Evolutionary conservation across 306 rosid genomes (phyloP).

Genomic region (Sindora glabra): DNA sequence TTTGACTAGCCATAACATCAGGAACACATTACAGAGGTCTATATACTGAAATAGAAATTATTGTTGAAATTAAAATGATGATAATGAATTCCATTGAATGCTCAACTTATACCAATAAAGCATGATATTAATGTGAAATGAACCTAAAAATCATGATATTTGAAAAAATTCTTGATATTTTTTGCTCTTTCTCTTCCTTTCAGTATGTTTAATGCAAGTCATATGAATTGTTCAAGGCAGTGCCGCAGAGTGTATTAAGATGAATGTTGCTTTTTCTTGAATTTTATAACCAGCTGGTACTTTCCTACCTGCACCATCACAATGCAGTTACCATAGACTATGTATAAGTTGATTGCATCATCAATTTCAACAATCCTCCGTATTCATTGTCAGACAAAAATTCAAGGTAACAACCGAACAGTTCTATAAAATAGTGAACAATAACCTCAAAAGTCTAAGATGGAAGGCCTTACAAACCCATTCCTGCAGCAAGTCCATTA

Average conservation of each 20-base stretch:
- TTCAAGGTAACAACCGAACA: neutral
- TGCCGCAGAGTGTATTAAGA: neutral
- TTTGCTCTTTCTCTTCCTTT: slow-evolving; percentile 1
- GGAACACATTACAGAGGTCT: too few relatives aligned
- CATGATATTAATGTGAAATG: neutral
- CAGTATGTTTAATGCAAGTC: slow-evolving; percentile 3
- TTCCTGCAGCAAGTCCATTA: slow-evolving; percentile 93
- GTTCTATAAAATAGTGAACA: neutral
- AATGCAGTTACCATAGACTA: neutral
- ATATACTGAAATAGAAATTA: too few relatives aligned
- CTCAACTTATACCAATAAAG: neutral
- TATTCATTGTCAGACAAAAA: neutral
- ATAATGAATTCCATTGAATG: too few relatives aligned
- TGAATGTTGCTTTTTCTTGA: neutral
- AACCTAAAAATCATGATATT: slow-evolving; percentile 7
- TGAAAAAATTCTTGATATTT: too few relatives aligned
- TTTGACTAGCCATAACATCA: slow-evolving; percentile 7
- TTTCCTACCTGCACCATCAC: neutral
- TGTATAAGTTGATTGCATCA: neutral
- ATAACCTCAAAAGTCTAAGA: slow-evolving; percentile 12
- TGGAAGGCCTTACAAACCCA: slow-evolving; percentile 89
- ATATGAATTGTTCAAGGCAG: neutral
- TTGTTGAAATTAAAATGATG: too few relatives aligned
- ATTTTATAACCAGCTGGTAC: neutral
- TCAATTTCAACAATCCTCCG: neutral